phyloP scores from a whole-genome alignment of 495 filamentous ascomycete genomes.

The Neurospora tetraspora region DNA sequence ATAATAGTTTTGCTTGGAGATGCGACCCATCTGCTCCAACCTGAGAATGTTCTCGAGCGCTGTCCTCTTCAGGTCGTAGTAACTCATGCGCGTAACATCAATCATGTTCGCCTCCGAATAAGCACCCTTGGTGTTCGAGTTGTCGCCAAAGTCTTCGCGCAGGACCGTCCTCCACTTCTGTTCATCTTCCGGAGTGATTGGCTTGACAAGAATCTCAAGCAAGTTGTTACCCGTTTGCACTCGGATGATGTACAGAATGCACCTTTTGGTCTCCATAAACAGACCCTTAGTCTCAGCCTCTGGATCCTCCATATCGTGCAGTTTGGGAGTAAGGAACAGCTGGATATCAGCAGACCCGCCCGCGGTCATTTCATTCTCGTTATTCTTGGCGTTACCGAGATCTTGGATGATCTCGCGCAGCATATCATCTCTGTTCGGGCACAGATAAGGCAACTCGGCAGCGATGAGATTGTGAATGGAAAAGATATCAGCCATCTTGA shows the following conservation, averaged over 20 bases:
- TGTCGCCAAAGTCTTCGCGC: conserved; percentile 66
- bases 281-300: conserved; percentile 84
- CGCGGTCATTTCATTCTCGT: conserved; percentile 82
- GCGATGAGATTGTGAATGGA: conserved; percentile 86
- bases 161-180: conserved; percentile 76
- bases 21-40: conserved; percentile 73
- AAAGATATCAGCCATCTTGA: conserved; percentile 97
- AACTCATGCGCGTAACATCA: conserved; percentile 83
- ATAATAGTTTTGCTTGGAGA: conserved; percentile 86
- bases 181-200: conserved; percentile 78
- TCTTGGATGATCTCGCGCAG: conserved; percentile 87
- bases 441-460: conserved; percentile 64
- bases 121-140: conserved; percentile 62
- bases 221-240: conserved; percentile 88
- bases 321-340: conserved; percentile 81
- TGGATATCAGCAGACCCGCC: conserved; percentile 85
- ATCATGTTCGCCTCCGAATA: conserved; percentile 87
- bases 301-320: conserved; percentile 86
- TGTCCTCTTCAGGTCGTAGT: conserved; percentile 83
- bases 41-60: conserved; percentile 89
- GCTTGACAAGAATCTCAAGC: conserved; percentile 90
- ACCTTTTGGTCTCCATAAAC: conserved; percentile 96
- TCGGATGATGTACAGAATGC: conserved; percentile 94
- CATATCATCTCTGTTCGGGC: conserved; percentile 72
- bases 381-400: conserved; percentile 88